Percentiles rank a stretch among this genome's conserved stretches.
Evolutionary conservation across 139 green algal species (phyloP).

Genomic region (Closterium sp.): DNA sequence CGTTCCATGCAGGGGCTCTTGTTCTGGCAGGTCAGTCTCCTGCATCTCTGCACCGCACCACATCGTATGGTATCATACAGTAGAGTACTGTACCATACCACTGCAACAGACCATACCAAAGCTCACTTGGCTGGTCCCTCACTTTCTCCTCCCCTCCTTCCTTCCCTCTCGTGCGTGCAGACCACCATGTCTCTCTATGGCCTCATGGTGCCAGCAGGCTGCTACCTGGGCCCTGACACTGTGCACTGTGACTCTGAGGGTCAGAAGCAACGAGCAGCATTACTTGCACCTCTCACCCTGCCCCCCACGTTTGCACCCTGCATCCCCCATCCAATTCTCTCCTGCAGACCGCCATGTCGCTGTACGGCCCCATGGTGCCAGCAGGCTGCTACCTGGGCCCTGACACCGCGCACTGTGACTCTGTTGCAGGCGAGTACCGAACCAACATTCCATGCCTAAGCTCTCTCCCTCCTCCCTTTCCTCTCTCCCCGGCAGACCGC

Average conservation of each 20-base stretch:
- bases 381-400: neutral
- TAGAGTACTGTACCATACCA: neutral
- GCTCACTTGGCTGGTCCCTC: neutral
- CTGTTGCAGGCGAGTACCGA: neutral
- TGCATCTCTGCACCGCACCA: neutral
- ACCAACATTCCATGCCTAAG: too few relatives aligned
- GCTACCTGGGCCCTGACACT: neutral
- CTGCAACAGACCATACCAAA: neutral
- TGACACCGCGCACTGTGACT: neutral
- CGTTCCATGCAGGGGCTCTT: too few relatives aligned
- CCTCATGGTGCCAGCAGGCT: constrained; percentile 16
- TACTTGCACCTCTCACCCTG: too few relatives aligned
- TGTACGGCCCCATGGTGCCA: too few relatives aligned
- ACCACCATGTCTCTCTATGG: constrained; percentile 21
- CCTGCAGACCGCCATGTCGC: constrained; percentile 20
- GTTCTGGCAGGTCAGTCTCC: too few relatives aligned
- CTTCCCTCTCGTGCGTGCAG: constrained; percentile 13
- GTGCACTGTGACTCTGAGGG: neutral
- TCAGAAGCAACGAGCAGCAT: too few relatives aligned
- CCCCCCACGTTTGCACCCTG: too few relatives aligned
- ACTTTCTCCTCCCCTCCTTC: neutral
- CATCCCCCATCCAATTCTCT: too few relatives aligned
- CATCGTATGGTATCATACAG: neutral
- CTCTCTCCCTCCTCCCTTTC: neutral
- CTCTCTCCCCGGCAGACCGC: constrained; percentile 12